phyloP scores from a whole-genome alignment of 179 eudicot genomes.

The Dionaea muscipula region DNA sequence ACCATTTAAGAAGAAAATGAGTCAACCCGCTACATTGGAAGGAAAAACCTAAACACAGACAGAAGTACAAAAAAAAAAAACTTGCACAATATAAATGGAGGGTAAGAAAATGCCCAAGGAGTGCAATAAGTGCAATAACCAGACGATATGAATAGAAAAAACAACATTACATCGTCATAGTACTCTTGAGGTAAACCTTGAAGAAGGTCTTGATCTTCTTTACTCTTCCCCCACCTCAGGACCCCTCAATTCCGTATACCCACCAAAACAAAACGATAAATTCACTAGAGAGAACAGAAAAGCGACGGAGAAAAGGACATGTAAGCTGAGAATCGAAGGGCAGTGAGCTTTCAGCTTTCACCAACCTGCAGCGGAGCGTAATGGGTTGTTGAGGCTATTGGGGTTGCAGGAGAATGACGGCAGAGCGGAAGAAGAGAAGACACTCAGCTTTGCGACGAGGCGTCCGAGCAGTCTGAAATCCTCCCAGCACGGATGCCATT shows the following conservation, averaged over 20 bases:
- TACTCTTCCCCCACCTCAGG: constrained; percentile 22
- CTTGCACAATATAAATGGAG: neutral
- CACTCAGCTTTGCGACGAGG: too few species aligned
- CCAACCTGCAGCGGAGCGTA: too few species aligned
- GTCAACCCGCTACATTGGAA: too few species aligned
- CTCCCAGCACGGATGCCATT: too few species aligned
- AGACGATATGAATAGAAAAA: neutral
- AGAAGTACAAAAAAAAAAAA: too few species aligned
- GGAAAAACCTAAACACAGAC: too few species aligned
- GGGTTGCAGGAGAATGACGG: too few species aligned
- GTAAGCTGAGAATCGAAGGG: neutral
- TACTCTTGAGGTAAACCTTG: constrained; percentile 34
- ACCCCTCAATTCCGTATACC: constrained; percentile 3
- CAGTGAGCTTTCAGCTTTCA: too few species aligned
- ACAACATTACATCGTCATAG: constrained; percentile 28
- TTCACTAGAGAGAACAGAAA: neutral
- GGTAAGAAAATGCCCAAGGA: neutral
- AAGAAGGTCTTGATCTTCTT: constrained; percentile 28
- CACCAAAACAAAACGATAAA: neutral
- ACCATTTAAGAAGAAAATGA: too few species aligned
- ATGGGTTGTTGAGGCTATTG: too few species aligned
- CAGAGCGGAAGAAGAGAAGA: too few species aligned
- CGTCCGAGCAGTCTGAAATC: too few species aligned
- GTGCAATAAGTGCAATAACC: neutral
- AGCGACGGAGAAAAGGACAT: constrained; percentile 9